Base-by-base conservation (phyloP, 108 stramenopile genomes). In the Stephanodiscus triporus region DNA sequence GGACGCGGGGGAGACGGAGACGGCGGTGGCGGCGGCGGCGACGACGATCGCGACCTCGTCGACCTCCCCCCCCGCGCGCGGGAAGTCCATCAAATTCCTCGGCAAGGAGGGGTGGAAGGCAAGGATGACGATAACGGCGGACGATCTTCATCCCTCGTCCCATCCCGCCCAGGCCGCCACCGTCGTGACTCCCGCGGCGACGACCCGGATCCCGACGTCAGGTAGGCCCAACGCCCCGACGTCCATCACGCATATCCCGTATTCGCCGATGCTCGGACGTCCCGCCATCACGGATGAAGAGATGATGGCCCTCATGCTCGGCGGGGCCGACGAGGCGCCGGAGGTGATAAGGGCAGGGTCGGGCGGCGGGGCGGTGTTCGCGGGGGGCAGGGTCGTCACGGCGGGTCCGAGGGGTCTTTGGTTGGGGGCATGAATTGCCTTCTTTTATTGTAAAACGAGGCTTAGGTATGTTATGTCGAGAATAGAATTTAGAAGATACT, bases 21-120 rank as follows among this genome's bases (percentile, higher is more conserved):
- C n/a, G n/a, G n/a, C n/a, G n/a, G n/a, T n/a, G n/a, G n/a, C n/a
- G n/a, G n/a, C n/a, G 47, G 55, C 38, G 5, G 66, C 50, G 53
- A 66, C 72, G 47, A 62, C 63, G 59, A 42, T 55, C 47, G 6
- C 83, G 11, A 30, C 68, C 24, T 58, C 80, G 49, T 30, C 63
- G 20, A 22, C 75, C 10, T 37, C 81, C 1, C 47, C 75, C 40
- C 23, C 42, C 57, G 20, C 58, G 70, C 81, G 94, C 29, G 55
- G 68, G 19, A 96, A 96, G 37, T 86, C 95, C 14, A 98, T 98
- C 73, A 84, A 93, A 49, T 98, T 98, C 78, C 57, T 96, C 17
- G 97, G 97, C 45, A 97, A 97, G 78, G 89, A 95, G 20, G 87
- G 94, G 24, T 92, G 91, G 89, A 79, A 83, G 27, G 38, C 24